phyloP scores from a whole-genome alignment of 2,329 filamentous ascomycete genomes.

The Clarireedia paspali region DNA sequence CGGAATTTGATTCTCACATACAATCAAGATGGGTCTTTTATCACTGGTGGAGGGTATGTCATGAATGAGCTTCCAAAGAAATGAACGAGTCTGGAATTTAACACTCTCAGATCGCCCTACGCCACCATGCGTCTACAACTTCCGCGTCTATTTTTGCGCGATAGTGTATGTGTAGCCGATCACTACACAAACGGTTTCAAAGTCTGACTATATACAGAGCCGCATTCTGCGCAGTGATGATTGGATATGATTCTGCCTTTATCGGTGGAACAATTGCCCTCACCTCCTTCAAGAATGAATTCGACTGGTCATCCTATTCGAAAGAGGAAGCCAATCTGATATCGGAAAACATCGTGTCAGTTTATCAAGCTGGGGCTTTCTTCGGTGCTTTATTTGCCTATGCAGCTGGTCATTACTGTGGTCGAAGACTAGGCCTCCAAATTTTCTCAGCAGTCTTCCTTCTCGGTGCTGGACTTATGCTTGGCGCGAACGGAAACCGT shows the following conservation, averaged over 20 bases:
- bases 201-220: slow-evolving; percentile 26
- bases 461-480: slow-evolving; percentile 64
- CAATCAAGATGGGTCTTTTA: slow-evolving; percentile 33
- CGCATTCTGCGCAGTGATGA: slow-evolving; percentile 49
- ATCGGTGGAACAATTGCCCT: slow-evolving; percentile 23
- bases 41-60: slow-evolving; percentile 45
- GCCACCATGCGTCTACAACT: slow-evolving; percentile 21
- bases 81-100: slow-evolving; percentile 36
- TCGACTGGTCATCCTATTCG: slow-evolving; percentile 20
- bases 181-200: neutral
- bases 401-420: slow-evolving; percentile 3
- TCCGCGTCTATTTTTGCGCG: slow-evolving; percentile 19
- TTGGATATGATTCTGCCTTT: slow-evolving; percentile 24
- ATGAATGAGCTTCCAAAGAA: slow-evolving; percentile 33
- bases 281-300: slow-evolving; percentile 18
- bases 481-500: slow-evolving; percentile 37
- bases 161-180: slow-evolving; percentile 15
- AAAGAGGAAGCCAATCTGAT: slow-evolving; percentile 9
- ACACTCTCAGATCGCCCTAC: slow-evolving; percentile 20
- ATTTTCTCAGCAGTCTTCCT: slow-evolving; percentile 57
- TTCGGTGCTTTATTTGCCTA: slow-evolving; percentile 13
- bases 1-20: neutral
- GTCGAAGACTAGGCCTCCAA: slow-evolving; percentile 40
- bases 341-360: slow-evolving; percentile 23
- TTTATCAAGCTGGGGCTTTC: slow-evolving; percentile 24